phyloP scores from a whole-genome alignment of 305 asterid genomes.

The Striga hermonthica region DNA sequence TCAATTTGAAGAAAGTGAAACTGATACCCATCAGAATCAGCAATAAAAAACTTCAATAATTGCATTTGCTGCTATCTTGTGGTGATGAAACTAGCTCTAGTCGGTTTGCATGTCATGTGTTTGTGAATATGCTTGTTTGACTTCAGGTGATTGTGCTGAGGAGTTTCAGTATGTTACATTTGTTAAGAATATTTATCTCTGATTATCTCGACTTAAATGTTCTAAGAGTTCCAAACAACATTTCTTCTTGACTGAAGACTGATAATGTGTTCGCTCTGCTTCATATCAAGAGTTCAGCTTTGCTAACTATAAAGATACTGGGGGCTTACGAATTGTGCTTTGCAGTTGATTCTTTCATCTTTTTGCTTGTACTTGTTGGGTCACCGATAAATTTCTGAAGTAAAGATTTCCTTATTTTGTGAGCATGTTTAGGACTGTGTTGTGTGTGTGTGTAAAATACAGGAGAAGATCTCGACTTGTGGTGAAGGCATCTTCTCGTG shows the following conservation, averaged over 20 bases:
- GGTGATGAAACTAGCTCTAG: conserved; percentile 1
- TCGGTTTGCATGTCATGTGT: conserved; percentile 20
- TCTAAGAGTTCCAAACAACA: conserved; percentile 1
- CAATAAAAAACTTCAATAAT: too few relatives aligned
- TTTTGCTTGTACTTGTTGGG: conserved; percentile 17
- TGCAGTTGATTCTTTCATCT: conserved; percentile 1
- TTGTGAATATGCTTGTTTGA: conserved; percentile 42
- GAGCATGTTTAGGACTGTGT: conserved; percentile 23
- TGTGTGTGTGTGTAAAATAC: conserved; percentile 30
- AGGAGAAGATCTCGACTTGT: conserved; percentile 67
- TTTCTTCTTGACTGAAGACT: conserved; percentile 7
- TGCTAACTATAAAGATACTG: neutral
- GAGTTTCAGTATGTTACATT: conserved; percentile 8
- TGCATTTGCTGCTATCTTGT: neutral
- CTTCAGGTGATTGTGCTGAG: conserved; percentile 1
- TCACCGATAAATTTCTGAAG: conserved; percentile 9
- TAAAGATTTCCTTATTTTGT: conserved; percentile 13
- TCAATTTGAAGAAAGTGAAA: too few relatives aligned
- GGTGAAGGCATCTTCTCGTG: conserved; percentile 85
- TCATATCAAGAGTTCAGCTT: neutral
- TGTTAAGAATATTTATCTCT: conserved; percentile 3
- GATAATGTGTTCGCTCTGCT: neutral
- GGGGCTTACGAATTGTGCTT: conserved; percentile 13
- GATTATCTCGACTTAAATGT: neutral
- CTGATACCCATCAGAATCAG: too few relatives aligned